Evolutionary conservation across 345 rosid species (phyloP).

Genomic region (Mangifera indica): DNA sequence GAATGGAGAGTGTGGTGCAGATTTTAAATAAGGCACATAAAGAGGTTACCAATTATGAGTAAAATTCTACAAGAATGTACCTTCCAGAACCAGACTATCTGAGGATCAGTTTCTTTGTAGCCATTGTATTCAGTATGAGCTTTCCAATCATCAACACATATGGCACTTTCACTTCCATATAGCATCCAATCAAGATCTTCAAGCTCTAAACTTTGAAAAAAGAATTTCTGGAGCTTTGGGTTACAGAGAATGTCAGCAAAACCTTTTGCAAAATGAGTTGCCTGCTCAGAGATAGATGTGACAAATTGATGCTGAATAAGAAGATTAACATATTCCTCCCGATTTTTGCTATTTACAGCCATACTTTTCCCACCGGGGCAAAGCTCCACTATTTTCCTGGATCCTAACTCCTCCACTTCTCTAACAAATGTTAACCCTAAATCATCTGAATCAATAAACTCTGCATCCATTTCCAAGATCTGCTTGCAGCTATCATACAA

Average conservation of each 20-base stretch:
- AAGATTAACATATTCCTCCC: conserved; percentile 64
- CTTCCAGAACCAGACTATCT: conserved; percentile 92
- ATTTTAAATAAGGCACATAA: not conserved
- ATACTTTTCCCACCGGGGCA: conserved; percentile 52
- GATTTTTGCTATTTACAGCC: conserved; percentile 73
- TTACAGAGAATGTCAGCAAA: conserved; percentile 63
- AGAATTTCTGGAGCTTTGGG: conserved; percentile 26
- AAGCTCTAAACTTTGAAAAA: conserved; percentile 59
- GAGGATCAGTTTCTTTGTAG: conserved; percentile 66
- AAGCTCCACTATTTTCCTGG: conserved; percentile 62
- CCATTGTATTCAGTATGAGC: conserved; percentile 82
- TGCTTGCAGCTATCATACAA: conserved; percentile 82
- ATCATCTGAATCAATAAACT: conserved; percentile 68
- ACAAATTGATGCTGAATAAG: conserved; percentile 65
- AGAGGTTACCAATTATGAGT: not conserved
- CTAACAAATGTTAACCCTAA: conserved; percentile 76
- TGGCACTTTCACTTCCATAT: conserved; percentile 64
- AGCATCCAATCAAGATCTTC: conserved; percentile 90
- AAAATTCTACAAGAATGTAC: conserved; percentile 32
- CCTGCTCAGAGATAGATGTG: conserved; percentile 64
- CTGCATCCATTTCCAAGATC: conserved; percentile 89
- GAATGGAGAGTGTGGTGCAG: not conserved
- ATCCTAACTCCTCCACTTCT: conserved; percentile 84
- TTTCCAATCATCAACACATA: conserved; percentile 79
- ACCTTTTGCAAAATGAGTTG: conserved; percentile 59